Percentiles rank a stretch among this genome's conserved stretches.
Evolutionary conservation across 495 filamentous ascomycete genomes (phyloP).

Genomic region (Aspergillus bridgeri): DNA sequence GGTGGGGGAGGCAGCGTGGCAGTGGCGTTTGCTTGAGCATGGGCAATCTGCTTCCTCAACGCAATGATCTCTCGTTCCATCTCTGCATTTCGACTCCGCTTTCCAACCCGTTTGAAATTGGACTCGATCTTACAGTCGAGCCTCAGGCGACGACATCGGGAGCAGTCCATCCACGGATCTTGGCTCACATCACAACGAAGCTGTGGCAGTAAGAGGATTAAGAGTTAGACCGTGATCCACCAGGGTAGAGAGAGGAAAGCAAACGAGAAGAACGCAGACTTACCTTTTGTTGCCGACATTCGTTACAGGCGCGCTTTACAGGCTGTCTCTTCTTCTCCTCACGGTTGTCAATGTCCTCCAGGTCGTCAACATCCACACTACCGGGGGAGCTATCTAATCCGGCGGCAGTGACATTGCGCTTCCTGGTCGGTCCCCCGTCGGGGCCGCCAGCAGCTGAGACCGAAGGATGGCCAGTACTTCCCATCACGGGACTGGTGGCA

Average conservation of each 20-base stretch:
- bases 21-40: conserved; percentile 35
- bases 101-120: conserved; percentile 90
- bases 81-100: conserved; percentile 85
- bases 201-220: conserved; percentile 34
- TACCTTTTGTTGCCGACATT: conserved; percentile 94
- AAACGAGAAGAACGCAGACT: conserved; percentile 14
- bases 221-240: neutral
- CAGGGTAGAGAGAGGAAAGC: neutral
- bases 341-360: conserved; percentile 54
- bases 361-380: conserved; percentile 65
- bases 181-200: conserved; percentile 88
- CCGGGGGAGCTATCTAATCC: conserved; percentile 65
- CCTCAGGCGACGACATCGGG: conserved; percentile 77
- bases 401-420: conserved; percentile 44
- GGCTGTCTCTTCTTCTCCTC: conserved; percentile 65
- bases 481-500: conserved; percentile 43
- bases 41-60: conserved; percentile 66
- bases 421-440: conserved; percentile 37
- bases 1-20: conserved; percentile 42
- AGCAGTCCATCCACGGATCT: conserved; percentile 77
- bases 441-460: conserved; percentile 30
- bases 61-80: conserved; percentile 72
- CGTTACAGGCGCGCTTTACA: conserved; percentile 88
- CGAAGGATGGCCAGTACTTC: conserved; percentile 37
- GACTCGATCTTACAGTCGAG: conserved; percentile 90